Conservation (phyloP, 1,284 basidiomycete genomes). For the Naganishia liquefaciens region DNA sequence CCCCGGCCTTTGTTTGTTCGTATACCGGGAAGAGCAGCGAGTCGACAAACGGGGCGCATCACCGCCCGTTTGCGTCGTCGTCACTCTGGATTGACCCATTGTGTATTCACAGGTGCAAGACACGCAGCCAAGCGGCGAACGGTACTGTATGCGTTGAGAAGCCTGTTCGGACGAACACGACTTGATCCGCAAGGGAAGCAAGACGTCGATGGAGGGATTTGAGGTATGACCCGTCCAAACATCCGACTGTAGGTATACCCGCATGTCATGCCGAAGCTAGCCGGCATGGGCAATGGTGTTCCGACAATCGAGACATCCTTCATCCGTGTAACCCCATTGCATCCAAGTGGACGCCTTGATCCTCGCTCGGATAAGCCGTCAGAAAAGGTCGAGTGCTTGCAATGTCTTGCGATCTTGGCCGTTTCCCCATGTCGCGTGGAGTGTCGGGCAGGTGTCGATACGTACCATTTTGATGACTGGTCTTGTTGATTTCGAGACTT, state of each 20-base stretch:
- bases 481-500: conserved; percentile 30
- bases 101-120: conserved; percentile 20
- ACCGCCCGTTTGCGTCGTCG: neutral
- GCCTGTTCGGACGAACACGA: conserved; percentile 12
- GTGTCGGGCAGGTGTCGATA: conserved; percentile 1
- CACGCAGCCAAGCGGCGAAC: neutral
- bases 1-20: conserved; percentile 26
- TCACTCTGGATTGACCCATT: conserved; percentile 15
- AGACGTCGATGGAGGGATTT: conserved; percentile 1
- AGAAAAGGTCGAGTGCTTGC: neutral
- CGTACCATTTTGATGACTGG: conserved; percentile 43
- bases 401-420: neutral
- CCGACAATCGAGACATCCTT: conserved; percentile 11
- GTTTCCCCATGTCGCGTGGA: neutral
- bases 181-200: conserved; percentile 9
- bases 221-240: conserved; percentile 14
- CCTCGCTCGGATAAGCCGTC: neutral
- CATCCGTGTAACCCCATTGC: conserved; percentile 4
- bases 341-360: neutral
- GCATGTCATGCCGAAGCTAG: neutral
- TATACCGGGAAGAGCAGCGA: conserved; percentile 21
- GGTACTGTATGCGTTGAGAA: conserved; percentile 6
- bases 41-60: neutral
- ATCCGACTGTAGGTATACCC: conserved; percentile 6
- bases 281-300: neutral